Conservation (phyloP, 2,329 filamentous ascomycete genomes). For the Talaromyces sp. region DNA sequence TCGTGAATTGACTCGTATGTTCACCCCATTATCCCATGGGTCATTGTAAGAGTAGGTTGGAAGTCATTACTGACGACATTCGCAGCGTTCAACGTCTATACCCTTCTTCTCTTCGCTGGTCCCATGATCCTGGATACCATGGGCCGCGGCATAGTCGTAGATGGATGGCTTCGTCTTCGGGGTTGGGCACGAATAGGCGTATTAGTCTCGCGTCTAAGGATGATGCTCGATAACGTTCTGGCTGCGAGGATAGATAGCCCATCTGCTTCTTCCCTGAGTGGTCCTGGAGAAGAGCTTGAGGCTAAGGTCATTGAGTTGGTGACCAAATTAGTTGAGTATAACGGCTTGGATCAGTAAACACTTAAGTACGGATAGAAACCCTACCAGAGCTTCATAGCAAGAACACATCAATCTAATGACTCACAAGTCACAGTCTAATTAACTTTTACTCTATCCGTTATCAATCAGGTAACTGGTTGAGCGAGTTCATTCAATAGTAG, state of each 20-base stretch:
- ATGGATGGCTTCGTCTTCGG: constrained; percentile 80
- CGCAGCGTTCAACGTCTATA: constrained; percentile 76
- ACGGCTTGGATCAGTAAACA: constrained; percentile 67
- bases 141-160: constrained; percentile 81
- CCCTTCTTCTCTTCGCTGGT: constrained; percentile 82
- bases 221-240: constrained; percentile 82
- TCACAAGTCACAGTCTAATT: neutral
- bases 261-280: neutral
- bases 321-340: constrained; percentile 77
- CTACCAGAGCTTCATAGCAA: neutral
- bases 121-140: constrained; percentile 80
- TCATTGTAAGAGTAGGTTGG: neutral
- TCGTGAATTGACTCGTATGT: constrained; percentile 80
- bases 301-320: constrained; percentile 68
- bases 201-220: constrained; percentile 74
- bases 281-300: constrained; percentile 18
- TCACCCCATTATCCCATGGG: neutral
- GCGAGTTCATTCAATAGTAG: neutral
- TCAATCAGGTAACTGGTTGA: neutral
- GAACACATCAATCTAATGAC: neutral
- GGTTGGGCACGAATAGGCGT: constrained; percentile 97
- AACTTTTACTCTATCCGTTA: neutral
- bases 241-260: constrained; percentile 77
- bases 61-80: neutral
- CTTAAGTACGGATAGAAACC: neutral